A percentile compares a stretch with the other conserved stretches of the same genome.
Evolutionary conservation across 345 rosid genomes (phyloP).

Genomic region (Eucalyptus marginata): DNA sequence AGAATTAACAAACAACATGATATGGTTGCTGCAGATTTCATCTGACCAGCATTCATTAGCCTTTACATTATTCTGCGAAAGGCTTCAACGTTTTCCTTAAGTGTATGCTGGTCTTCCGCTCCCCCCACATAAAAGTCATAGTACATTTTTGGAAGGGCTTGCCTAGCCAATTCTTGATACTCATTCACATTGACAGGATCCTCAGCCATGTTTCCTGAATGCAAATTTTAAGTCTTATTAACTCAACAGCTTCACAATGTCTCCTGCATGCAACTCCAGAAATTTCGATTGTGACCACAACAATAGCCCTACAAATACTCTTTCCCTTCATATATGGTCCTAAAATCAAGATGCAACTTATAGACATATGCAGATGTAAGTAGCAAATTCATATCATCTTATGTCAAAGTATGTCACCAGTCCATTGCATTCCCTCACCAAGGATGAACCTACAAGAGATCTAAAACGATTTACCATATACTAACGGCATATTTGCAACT

Average conservation of each 20-base stretch:
- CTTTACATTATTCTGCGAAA: conserved; percentile 48
- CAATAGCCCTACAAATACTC: background rate
- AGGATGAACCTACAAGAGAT: background rate
- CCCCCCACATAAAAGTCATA: conserved; percentile 67
- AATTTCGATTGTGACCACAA: background rate
- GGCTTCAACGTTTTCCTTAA: conserved; percentile 58
- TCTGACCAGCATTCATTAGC: background rate
- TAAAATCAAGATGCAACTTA: background rate
- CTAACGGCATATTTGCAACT: background rate
- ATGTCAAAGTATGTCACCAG: background rate
- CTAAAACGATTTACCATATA: background rate
- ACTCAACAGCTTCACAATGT: background rate
- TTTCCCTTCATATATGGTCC: background rate
- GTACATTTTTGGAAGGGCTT: conserved; percentile 71
- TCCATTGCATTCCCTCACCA: background rate
- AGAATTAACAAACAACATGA: background rate
- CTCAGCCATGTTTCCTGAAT: conserved; percentile 23
- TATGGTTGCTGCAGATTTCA: background rate
- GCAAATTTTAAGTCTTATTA: background rate
- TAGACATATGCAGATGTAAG: background rate
- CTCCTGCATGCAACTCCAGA: background rate
- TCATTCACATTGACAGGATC: conserved; percentile 66
- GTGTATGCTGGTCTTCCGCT: conserved; percentile 77
- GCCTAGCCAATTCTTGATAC: conserved; percentile 67
- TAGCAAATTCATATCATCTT: background rate